Percentiles rank a stretch among this genome's conserved stretches.
phyloP scores from a whole-genome alignment of 768 basidiomycete species.

The Pholiota conissans region DNA sequence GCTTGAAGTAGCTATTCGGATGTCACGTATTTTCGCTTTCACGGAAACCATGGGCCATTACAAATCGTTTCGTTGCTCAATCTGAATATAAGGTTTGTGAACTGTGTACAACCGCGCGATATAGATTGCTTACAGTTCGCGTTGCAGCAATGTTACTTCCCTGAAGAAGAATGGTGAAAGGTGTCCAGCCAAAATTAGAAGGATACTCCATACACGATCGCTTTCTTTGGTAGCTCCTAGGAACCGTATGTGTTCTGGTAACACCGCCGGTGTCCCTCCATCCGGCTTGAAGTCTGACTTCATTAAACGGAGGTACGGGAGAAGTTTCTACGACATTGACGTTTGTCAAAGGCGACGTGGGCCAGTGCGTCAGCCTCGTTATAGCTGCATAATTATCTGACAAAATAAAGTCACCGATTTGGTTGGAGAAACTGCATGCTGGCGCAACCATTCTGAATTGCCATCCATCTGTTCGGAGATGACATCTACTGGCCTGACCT shows the following conservation, averaged over 20 bases:
- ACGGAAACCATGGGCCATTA: no score
- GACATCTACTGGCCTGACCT: not conserved
- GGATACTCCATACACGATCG: no score
- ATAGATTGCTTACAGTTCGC: no score
- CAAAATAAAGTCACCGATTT: not conserved
- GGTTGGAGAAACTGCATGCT: not conserved
- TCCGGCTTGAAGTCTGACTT: not conserved
- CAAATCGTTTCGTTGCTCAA: no score
- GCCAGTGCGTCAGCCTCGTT: not conserved
- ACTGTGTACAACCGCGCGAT: no score
- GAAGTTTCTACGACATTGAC: not conserved
- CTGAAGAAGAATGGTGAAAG: not conserved
- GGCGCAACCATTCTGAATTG: not conserved
- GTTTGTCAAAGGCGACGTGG: not conserved
- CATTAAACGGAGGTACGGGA: not conserved
- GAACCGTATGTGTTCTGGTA: not conserved
- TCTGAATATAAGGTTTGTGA: no score
- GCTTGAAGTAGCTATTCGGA: no score
- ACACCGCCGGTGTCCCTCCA: not conserved
- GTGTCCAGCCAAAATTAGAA: no score
- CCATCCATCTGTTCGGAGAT: not conserved
- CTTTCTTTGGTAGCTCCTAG: no score
- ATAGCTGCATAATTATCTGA: not conserved
- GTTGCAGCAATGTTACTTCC: not conserved
- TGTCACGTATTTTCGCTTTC: no score